Percentiles rank a stretch among this genome's conserved stretches.
Evolutionary conservation across 2,329 filamentous ascomycete species (phyloP).

Genomic region (Berkeleyomyces basicola): DNA sequence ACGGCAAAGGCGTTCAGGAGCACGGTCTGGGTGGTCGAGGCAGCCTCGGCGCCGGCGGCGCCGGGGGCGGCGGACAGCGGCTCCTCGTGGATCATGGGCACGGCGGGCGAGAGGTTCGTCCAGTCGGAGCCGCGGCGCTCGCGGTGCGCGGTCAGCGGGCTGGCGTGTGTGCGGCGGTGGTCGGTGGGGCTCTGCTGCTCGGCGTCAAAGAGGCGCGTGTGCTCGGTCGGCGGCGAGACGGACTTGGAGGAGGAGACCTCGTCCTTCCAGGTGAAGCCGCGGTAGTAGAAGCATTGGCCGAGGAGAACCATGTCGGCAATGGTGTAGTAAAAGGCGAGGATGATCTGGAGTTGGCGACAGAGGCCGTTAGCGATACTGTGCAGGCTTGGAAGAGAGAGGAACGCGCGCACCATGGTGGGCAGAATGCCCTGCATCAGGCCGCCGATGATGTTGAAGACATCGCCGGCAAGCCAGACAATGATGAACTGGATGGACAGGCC

Average conservation of each 20-base stretch:
- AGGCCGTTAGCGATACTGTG: not conserved
- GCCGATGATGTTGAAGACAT: slow-evolving; percentile 95
- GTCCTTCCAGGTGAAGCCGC: slow-evolving; percentile 56
- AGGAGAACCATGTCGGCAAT: slow-evolving; percentile 80
- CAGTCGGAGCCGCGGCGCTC: slow-evolving; percentile 38
- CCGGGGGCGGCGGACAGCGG: slow-evolving; percentile 21
- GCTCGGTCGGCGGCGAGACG: slow-evolving; percentile 28
- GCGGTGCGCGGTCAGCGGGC: slow-evolving; percentile 20
- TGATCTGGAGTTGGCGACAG: slow-evolving; percentile 36
- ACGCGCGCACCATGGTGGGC: slow-evolving; percentile 59
- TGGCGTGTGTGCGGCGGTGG: slow-evolving; percentile 16
- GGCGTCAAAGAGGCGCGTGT: slow-evolving; percentile 31
- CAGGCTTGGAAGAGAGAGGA: not conserved
- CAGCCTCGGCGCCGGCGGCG: not conserved
- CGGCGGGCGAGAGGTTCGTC: slow-evolving; percentile 60
- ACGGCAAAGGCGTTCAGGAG: slow-evolving; percentile 63
- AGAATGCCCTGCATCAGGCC: slow-evolving; percentile 79
- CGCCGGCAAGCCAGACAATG: slow-evolving; percentile 79
- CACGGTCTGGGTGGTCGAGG: slow-evolving; percentile 38
- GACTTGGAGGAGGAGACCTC: slow-evolving; percentile 23
- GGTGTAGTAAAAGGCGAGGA: slow-evolving; percentile 87
- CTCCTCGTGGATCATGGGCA: slow-evolving; percentile 48
- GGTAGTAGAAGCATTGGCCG: slow-evolving; percentile 87
- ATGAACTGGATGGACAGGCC: slow-evolving; percentile 84
- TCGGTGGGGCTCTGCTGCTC: slow-evolving; percentile 4